phyloP scores from a whole-genome alignment of 192 early-diverging fungal species.

The Diversispora epigaea region DNA sequence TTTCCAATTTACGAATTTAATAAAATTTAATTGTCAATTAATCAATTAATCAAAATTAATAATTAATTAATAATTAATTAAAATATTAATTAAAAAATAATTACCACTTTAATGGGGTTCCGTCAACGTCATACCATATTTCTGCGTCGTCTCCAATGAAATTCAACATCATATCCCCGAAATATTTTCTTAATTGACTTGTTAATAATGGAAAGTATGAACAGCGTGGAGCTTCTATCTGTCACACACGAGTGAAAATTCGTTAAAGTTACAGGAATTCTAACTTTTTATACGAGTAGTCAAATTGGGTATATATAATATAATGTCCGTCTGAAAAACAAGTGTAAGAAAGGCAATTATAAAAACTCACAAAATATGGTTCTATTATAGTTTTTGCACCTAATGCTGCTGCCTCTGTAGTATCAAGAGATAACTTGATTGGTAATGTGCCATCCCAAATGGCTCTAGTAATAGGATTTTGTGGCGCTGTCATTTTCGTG shows the following conservation, averaged over 20 bases:
- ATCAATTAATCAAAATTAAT: constrained; percentile 19
- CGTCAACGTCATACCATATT: constrained; percentile 74
- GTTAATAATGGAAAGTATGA: constrained; percentile 62
- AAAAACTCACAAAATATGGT: constrained; percentile 44
- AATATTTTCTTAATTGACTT: constrained; percentile 50
- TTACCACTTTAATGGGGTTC: constrained; percentile 76
- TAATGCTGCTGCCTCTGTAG: constrained; percentile 29
- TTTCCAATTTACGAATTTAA: no score
- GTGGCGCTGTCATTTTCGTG: constrained; percentile 41
- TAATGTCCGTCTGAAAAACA: no score
- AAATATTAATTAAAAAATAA: no score
- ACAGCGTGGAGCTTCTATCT: constrained; percentile 58
- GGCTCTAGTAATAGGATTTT: constrained; percentile 46
- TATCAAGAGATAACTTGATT: constrained; percentile 42
- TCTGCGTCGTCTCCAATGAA: constrained; percentile 51
- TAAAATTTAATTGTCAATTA: no score
- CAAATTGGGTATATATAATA: no score
- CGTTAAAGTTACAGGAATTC: no score
- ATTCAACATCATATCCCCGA: constrained; percentile 45
- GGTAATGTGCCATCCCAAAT: constrained; percentile 52
- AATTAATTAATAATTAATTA: no score
- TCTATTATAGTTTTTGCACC: constrained; percentile 28
- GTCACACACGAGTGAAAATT: background rate
- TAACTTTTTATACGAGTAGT: no score
- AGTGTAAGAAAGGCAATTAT: no score